A percentile compares a stretch with the other conserved stretches of the same genome.
These are phyloP conservation scores for Lichenothelia convexa DNA, from an alignment of 495 filamentous ascomycete genomes.

Conservation along the genomic window DNA sequence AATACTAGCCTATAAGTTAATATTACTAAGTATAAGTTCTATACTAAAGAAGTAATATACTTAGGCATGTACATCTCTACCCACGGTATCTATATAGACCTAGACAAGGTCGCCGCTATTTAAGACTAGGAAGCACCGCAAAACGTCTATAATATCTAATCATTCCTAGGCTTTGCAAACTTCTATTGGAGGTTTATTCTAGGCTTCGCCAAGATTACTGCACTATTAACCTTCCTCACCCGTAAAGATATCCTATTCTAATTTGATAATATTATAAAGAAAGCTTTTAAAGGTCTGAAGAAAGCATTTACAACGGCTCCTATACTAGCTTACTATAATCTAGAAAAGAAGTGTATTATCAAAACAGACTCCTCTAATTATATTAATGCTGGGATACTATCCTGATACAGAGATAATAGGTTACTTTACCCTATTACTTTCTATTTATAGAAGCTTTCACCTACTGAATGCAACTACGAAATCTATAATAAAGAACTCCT, in stretches of 20 bases:
- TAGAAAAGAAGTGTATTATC: neutral
- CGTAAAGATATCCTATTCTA: neutral
- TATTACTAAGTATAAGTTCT: slow-evolving; percentile 10
- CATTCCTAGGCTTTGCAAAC: slow-evolving; percentile 6
- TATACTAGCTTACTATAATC: slow-evolving; percentile 2
- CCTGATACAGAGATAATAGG: neutral
- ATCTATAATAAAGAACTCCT: slow-evolving; percentile 8
- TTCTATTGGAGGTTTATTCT: slow-evolving; percentile 5
- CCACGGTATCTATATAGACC: slow-evolving; percentile 6
- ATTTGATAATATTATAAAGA: neutral
- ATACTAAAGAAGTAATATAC: slow-evolving; percentile 6
- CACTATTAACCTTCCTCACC: neutral
- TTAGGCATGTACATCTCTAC: slow-evolving; percentile 3
- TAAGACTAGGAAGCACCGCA: neutral
- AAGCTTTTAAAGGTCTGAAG: no score
- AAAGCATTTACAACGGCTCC: slow-evolving; percentile 2
- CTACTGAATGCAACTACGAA: slow-evolving; percentile 4
- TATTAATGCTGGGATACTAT: slow-evolving; percentile 1
- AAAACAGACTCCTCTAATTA: slow-evolving; percentile 3
- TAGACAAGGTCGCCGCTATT: slow-evolving; percentile 2
- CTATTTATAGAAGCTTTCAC: slow-evolving; percentile 4
- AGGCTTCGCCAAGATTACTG: slow-evolving; percentile 1
- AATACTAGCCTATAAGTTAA: slow-evolving; percentile 3
- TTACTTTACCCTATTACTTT: slow-evolving; percentile 4
- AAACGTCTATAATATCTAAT: neutral